These are phyloP conservation scores for Ambrosia trifida DNA, from an alignment of 129 eudicot genomes.

Conservation along the genomic window DNA sequence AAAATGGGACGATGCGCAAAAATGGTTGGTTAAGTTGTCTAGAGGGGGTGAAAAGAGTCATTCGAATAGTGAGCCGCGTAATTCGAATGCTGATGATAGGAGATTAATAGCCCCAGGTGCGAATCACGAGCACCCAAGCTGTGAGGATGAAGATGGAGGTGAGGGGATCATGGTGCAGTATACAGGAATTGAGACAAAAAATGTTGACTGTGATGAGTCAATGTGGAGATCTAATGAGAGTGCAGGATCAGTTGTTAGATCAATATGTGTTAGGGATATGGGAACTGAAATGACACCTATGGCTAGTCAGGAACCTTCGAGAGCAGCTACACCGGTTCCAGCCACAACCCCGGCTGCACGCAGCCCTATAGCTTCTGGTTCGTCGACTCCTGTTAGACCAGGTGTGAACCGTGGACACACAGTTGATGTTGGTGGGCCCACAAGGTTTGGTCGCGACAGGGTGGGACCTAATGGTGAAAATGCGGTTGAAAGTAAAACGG, in stretches of 20 bases:
- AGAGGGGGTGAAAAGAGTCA: constrained; percentile 68
- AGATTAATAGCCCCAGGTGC: constrained; percentile 67
- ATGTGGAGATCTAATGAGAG: constrained; percentile 52
- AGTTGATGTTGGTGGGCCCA: constrained; percentile 40
- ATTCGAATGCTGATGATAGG: constrained; percentile 83
- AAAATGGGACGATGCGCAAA: constrained; percentile 97
- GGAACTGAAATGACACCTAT: constrained; percentile 98
- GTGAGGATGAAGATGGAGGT: constrained; percentile 54
- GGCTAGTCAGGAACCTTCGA: constrained; percentile 92
- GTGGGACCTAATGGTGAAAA: constrained; percentile 39
- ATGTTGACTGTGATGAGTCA: constrained; percentile 64
- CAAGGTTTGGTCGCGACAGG: constrained; percentile 50
- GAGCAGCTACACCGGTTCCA: constrained; percentile 80
- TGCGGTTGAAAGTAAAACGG: constrained; percentile 31
- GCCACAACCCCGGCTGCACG: constrained; percentile 72
- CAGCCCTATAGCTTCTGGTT: constrained; percentile 69
- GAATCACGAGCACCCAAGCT: constrained; percentile 48
- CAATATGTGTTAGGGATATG: constrained; percentile 91
- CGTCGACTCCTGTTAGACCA: constrained; percentile 65
- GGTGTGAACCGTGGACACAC: constrained; percentile 37
- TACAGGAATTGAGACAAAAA: constrained; percentile 61
- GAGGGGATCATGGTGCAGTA: constrained; percentile 29
- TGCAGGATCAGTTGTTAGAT: constrained; percentile 52
- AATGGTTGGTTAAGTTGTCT: constrained; percentile 83
- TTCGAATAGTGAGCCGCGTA: constrained; percentile 60